A percentile compares a stretch with the other conserved stretches of the same genome.
Evolutionary conservation across 208 protist genomes (phyloP).

Genomic region (Trypanosoma lewisi): DNA sequence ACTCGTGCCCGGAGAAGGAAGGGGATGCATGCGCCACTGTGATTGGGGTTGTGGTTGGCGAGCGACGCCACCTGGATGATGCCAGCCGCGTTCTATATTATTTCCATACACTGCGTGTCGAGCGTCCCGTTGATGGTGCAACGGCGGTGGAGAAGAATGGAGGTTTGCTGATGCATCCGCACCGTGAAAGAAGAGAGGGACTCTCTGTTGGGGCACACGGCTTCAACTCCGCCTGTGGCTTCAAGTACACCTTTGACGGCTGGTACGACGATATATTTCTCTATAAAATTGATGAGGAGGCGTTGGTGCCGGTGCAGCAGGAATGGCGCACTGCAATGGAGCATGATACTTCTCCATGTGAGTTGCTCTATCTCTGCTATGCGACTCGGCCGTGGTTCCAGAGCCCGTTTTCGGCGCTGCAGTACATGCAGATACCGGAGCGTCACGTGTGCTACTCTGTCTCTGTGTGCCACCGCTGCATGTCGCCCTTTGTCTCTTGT

Average conservation of each 20-base stretch:
- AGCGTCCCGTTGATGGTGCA: conserved; percentile 22
- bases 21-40: conserved; percentile 20
- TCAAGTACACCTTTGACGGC: conserved; percentile 64
- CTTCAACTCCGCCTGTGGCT: conserved; percentile 48
- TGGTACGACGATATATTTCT: conserved; percentile 62
- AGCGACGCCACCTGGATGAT: conserved; percentile 51
- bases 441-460: conserved; percentile 64
- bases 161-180: conserved; percentile 24
- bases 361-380: conserved; percentile 68
- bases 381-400: conserved; percentile 63
- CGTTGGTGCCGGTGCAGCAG: conserved; percentile 26
- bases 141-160: conserved; percentile 3
- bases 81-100: conserved; percentile 43
- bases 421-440: conserved; percentile 51
- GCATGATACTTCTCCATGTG: conserved; percentile 50
- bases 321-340: conserved; percentile 60
- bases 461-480: conserved; percentile 67
- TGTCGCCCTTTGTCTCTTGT: conserved; percentile 57
- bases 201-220: conserved; percentile 18
- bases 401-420: conserved; percentile 42
- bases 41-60: conserved; percentile 39
- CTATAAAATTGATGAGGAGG: conserved; percentile 24
- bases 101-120: conserved; percentile 44
- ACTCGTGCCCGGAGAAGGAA: neutral
- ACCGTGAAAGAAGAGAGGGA: conserved; percentile 19